Base-by-base conservation (phyloP, 306 rosid species). In the Trifolium dubium region DNA sequence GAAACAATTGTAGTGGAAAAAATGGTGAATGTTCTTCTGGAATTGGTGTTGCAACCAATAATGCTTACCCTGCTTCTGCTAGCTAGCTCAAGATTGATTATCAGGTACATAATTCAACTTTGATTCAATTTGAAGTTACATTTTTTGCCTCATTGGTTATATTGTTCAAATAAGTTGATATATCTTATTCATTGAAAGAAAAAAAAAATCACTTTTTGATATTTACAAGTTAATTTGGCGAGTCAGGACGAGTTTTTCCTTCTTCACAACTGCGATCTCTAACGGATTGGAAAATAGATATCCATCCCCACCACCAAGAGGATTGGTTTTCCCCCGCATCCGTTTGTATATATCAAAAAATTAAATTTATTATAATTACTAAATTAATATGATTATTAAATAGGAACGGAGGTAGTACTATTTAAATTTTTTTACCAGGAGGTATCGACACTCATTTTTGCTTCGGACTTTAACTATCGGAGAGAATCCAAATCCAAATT, bases 1-100 rank as follows among this genome's bases (percentile, higher is more conserved):
- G 85, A 37, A 87, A 73, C 62, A 77, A 70, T 74, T 74, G 73
- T 81, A 81, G 76, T 72, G 80, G 80, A 30, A 89, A 87, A 43
- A 85, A 77, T 67, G 88, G 55, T 37, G 87, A 77, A 72, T 79
- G 88, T 73, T 84, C 90, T 71, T 65, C 96, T 83, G 77, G 82
- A 43, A 44, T 78, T 77, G 77, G 81, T 64, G 68, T 69, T 79
- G 78, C 79, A 7, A 55, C 67, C 28, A 72, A 43, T 69, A 81
- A 40, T 83, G 73, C 83, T 17, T 77, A 78, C 81, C 85, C 83
- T 67, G 79, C 83, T 66, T 78, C 87, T 77, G 83, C 84, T 18
- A 56, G 37, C 37, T 56, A 56, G 35, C 32, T 56, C 4, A 11
- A 56, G 15, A 56, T 10, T 28, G 0, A 6, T 56, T 56, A 28